These are phyloP conservation scores for Termitomyces sp. DNA, from an alignment of 768 basidiomycete species.

Conservation along the genomic window DNA sequence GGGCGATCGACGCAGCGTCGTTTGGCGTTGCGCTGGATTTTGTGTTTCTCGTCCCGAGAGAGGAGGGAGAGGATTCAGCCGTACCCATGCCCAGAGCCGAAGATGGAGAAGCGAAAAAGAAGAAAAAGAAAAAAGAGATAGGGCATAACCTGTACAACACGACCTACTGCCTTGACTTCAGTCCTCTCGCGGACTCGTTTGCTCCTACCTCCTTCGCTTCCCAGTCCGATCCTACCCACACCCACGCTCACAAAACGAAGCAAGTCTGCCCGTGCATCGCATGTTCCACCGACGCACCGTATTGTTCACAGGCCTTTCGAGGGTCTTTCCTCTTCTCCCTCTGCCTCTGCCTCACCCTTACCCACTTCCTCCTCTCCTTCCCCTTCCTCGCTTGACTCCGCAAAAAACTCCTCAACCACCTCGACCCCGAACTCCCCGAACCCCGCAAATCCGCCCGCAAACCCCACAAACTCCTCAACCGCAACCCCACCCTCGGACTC, in stretches of 20 bases:
- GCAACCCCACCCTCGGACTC: no score
- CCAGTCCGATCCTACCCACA: not conserved
- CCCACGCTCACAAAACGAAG: no score
- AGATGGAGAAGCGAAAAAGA: no score
- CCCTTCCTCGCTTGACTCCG: no score
- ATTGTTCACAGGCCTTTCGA: conserved; percentile 42
- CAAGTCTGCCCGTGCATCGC: conserved; percentile 60
- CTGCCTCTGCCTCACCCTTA: not conserved
- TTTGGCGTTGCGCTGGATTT: conserved; percentile 81
- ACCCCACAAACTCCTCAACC: no score
- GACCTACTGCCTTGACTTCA: conserved; percentile 61
- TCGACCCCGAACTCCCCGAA: not conserved
- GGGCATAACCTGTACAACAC: conserved; percentile 74
- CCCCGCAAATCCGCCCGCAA: no score
- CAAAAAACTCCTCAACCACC: accelerated
- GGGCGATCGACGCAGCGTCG: conserved; percentile 68
- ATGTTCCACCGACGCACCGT: conserved; percentile 39
- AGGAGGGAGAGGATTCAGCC: no score
- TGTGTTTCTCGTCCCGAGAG: conserved; percentile 59
- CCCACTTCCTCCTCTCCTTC: not conserved
- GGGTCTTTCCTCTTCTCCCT: not conserved
- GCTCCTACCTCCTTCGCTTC: conserved; percentile 28
- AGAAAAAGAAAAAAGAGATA: conserved; percentile 6
- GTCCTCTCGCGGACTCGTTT: conserved; percentile 31
- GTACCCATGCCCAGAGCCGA: not conserved